These are phyloP conservation scores for Hymenoscyphus linearis DNA, from an alignment of 2,329 filamentous ascomycete species.

Conservation along the genomic window DNA sequence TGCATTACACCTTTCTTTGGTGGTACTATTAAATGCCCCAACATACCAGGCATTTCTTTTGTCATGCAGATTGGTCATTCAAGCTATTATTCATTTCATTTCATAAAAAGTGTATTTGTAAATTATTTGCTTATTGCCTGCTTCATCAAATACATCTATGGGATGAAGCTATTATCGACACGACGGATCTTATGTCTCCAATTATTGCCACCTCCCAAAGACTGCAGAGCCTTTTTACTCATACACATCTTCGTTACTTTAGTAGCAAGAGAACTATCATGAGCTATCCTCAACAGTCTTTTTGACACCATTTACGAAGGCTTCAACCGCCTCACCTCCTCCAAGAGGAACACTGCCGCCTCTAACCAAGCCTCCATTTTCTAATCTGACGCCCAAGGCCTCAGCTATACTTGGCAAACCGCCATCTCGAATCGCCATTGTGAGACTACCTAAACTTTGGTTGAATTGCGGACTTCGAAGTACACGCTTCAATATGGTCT, in stretches of 20 bases:
- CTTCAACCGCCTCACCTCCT: constrained; percentile 82
- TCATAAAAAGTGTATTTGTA: background rate
- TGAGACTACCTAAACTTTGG: constrained; percentile 80
- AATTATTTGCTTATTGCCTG: background rate
- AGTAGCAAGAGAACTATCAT: constrained; percentile 9
- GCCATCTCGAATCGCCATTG: constrained; percentile 82
- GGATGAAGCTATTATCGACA: background rate
- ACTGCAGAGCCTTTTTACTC: background rate
- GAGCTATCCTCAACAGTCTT: constrained; percentile 61
- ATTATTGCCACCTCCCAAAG: background rate
- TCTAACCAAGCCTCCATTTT: constrained; percentile 76
- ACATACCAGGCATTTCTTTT: background rate
- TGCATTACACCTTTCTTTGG: background rate
- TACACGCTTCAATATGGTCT: constrained; percentile 72
- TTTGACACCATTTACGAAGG: constrained; percentile 86
- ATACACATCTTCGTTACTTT: background rate
- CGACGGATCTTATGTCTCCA: background rate
- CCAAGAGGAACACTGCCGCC: constrained; percentile 79
- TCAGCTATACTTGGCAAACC: constrained; percentile 86
- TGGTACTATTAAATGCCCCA: background rate
- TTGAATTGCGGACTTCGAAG: constrained; percentile 85
- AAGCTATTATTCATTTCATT: background rate
- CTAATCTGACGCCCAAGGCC: constrained; percentile 72
- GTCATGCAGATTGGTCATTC: background rate
- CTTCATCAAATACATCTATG: background rate